Evolutionary conservation across 2,329 filamentous ascomycete species (phyloP), one percentile per base, ranked within the genome.

Genomic region (Cercospora berteroae): DNA sequence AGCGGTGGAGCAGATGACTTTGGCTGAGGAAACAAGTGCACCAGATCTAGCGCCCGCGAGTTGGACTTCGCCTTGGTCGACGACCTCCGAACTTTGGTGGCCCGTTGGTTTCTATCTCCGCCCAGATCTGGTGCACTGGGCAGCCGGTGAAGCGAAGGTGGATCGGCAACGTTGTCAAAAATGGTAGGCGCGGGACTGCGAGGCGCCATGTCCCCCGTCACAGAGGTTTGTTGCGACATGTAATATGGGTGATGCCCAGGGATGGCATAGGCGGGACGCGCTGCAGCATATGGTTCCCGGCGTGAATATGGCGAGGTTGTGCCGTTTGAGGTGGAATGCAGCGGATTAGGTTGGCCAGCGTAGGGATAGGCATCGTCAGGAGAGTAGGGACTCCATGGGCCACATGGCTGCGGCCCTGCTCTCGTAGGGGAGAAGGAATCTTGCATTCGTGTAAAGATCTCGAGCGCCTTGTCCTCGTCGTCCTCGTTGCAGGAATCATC

Each of bases 201-300:
- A 57, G 81, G 70, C 8, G 79, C 80, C 76, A 78, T 80, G 63
- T 83, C 81, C 56, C 80, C 77, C 8, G 81, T 77, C 7, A 81
- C 78, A 50, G 82, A 82, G 52, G 77, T 81, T 67, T 82, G 81
- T 74, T 82, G 81, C 0, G 81, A 81, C 33, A 82, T 77, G 55
- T 76, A 74, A 29, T 80, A 71, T 9, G 81, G 80, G 33, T 78
- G 79, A 57, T 69, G 78, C 50, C 78, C 75, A 33, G 81, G 70
- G 62, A 82, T 80, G 73, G 82, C 81, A 69, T 81, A 79, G 33
- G 80, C 81, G 62, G 77, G 79, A 71, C 81, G 74, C 36, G 79
- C 81, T 9, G 77, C 78, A 64, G 73, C 79, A 8, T 79, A 82
- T 12, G 73, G 71, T 56, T 78, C 73, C 18, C 75, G 72, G 18